Percentiles rank a stretch among this genome's conserved stretches.
These are phyloP conservation scores for Panicum hallii DNA, from an alignment of 202 grass and related monocot species.

Conservation along the genomic window DNA sequence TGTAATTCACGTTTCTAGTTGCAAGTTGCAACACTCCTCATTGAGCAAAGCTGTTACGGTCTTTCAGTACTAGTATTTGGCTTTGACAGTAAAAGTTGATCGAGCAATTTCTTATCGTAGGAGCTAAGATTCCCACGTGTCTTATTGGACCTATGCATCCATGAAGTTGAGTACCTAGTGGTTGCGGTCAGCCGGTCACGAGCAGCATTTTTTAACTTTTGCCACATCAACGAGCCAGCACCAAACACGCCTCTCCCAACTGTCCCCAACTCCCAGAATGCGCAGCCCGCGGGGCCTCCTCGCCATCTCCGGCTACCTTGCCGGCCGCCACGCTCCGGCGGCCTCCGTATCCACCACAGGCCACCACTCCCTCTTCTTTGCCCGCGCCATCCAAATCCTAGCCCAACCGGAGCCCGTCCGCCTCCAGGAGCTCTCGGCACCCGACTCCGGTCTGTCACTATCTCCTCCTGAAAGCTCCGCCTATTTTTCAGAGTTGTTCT, in stretches of 20 bases:
- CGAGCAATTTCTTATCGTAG: not conserved
- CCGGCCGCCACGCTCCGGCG: slow-evolving; percentile 9
- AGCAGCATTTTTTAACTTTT: not conserved
- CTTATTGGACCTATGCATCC: not conserved
- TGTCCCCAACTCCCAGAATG: slow-evolving; percentile 10
- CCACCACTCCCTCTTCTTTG: slow-evolving; percentile 29
- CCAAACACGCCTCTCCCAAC: not conserved
- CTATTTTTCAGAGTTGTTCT: not conserved
- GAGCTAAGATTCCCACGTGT: not conserved
- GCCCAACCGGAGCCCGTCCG: slow-evolving; percentile 50
- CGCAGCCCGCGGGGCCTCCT: slow-evolving; percentile 22
- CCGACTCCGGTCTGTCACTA: slow-evolving; percentile 57
- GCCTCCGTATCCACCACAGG: not conserved
- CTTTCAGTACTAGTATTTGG: not conserved
- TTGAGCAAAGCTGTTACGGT: not conserved
- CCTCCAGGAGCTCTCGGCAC: slow-evolving; percentile 57
- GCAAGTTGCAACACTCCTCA: not conserved
- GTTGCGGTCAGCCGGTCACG: not conserved
- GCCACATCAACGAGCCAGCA: not conserved
- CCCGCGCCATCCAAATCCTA: slow-evolving; percentile 57
- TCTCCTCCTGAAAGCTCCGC: not conserved
- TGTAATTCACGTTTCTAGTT: not conserved
- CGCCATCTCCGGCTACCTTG: slow-evolving; percentile 45
- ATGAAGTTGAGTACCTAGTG: not conserved
- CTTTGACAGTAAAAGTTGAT: not conserved